Conservation (phyloP, 768 basidiomycete genomes). For the Lyophyllum atratum region DNA sequence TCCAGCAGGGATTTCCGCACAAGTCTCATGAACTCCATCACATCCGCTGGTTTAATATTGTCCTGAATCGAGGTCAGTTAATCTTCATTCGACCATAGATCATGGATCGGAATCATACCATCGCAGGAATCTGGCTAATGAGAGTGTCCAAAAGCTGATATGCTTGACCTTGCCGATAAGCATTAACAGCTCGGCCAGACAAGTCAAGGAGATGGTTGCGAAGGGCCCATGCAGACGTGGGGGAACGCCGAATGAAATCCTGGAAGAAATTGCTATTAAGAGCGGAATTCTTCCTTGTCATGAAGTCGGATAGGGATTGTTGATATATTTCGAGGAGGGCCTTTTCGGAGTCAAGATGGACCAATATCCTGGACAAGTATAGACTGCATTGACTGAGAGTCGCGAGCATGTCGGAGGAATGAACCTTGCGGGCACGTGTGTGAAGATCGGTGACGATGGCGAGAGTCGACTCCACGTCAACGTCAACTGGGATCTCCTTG, state of each 20-base stretch:
- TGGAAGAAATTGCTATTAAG: constrained; percentile 76
- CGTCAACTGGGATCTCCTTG: constrained; percentile 61
- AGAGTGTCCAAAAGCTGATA: constrained; percentile 73
- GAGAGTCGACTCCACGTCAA: constrained; percentile 44
- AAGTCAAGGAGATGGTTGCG: constrained; percentile 60
- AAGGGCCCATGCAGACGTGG: constrained; percentile 64
- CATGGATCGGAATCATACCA: constrained; percentile 36
- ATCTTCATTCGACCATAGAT: neutral
- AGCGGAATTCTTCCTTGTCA: constrained; percentile 77
- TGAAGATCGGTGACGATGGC: constrained; percentile 67
- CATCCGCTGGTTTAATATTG: constrained; percentile 37
- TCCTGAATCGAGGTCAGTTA: constrained; percentile 13
- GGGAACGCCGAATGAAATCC: constrained; percentile 72
- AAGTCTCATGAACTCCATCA: constrained; percentile 48
- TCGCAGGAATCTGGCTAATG: constrained; percentile 50
- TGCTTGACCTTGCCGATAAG: constrained; percentile 74
- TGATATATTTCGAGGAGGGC: constrained; percentile 57
- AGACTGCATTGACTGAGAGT: constrained; percentile 70
- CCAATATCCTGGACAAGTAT: constrained; percentile 60
- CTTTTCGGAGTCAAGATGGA: constrained; percentile 43
- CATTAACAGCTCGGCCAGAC: constrained; percentile 65
- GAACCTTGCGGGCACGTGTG: constrained; percentile 64
- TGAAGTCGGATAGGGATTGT: constrained; percentile 71
- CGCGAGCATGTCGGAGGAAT: constrained; percentile 60
- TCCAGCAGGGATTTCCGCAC: constrained; percentile 53